A percentile compares a stretch with the other conserved stretches of the same genome.
Evolutionary conservation across 192 early-diverging fungal genomes (phyloP).

Genomic region (Radiomyces spectabilis): DNA sequence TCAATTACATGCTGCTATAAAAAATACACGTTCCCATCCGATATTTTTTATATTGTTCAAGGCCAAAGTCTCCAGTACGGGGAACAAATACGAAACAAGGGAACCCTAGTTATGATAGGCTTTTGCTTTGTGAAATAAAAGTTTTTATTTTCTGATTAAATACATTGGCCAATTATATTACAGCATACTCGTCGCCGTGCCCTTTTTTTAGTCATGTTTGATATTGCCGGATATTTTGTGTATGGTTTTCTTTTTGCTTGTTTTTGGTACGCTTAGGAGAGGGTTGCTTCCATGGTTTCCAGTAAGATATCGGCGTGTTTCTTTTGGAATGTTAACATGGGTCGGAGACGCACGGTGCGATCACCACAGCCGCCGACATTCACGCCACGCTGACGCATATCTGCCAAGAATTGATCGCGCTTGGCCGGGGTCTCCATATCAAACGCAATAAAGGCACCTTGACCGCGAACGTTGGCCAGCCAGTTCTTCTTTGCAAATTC

Average conservation of each 20-base stretch:
- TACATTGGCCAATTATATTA: too few relatives aligned
- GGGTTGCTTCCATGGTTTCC: slow-evolving; percentile 50
- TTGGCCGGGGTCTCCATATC: slow-evolving; percentile 42
- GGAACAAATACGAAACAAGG: too few relatives aligned
- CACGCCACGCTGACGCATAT: slow-evolving; percentile 53
- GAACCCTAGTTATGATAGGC: too few relatives aligned
- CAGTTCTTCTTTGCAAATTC: slow-evolving; percentile 38
- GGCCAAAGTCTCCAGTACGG: too few relatives aligned
- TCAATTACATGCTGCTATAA: too few relatives aligned
- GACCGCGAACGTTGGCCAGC: slow-evolving; percentile 51
- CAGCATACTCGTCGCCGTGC: too few relatives aligned
- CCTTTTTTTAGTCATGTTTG: too few relatives aligned
- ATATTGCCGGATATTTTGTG: too few relatives aligned
- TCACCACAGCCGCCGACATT: slow-evolving; percentile 67
- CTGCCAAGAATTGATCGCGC: slow-evolving; percentile 44
- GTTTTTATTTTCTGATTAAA: too few relatives aligned
- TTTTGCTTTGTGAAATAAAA: too few relatives aligned
- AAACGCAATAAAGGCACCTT: slow-evolving; percentile 66
- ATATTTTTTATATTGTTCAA: too few relatives aligned
- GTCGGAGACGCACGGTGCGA: slow-evolving; percentile 50
- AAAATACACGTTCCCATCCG: too few relatives aligned
- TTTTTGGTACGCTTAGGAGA: slow-evolving; percentile 6
- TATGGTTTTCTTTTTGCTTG: background rate
- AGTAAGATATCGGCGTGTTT: slow-evolving; percentile 63
- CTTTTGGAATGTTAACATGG: slow-evolving; percentile 64